A percentile compares a stretch with the other conserved stretches of the same genome.
phyloP scores from a whole-genome alignment of 2,329 filamentous ascomycete genomes.

The Colletotrichum eremochloae region DNA sequence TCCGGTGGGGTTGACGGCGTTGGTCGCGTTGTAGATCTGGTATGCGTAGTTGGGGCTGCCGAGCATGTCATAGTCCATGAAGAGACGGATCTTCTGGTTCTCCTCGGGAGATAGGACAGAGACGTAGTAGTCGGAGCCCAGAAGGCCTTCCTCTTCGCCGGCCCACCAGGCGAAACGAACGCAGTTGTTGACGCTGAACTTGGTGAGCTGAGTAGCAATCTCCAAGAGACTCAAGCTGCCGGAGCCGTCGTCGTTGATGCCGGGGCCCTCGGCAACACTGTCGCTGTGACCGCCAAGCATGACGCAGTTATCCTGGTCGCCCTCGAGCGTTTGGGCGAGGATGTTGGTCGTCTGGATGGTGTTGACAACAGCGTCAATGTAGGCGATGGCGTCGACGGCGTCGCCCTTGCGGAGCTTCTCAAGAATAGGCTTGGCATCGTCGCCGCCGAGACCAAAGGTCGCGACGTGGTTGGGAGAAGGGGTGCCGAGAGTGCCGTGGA shows the following conservation, averaged over 20 bases:
- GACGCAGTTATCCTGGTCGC: constrained; percentile 73
- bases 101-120: constrained; percentile 67
- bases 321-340: constrained; percentile 70
- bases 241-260: constrained; percentile 84
- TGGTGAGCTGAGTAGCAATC: constrained; percentile 69
- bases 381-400: constrained; percentile 67
- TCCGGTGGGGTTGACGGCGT: constrained; percentile 77
- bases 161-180: constrained; percentile 78
- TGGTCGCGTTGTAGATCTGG: constrained; percentile 79
- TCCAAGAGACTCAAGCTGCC: constrained; percentile 74
- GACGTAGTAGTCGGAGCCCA: constrained; percentile 74
- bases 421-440: constrained; percentile 69
- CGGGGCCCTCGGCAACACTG: constrained; percentile 73
- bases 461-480: constrained; percentile 72
- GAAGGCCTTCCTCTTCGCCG: constrained; percentile 75
- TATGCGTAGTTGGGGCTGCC: constrained; percentile 76
- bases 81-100: constrained; percentile 73
- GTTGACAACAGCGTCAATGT: constrained; percentile 70
- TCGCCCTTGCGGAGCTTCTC: constrained; percentile 66
- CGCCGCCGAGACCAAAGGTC: constrained; percentile 74
- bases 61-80: constrained; percentile 80
- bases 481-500: constrained; percentile 77
- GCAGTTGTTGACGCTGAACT: constrained; percentile 73
- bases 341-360: constrained; percentile 70
- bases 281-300: constrained; percentile 76